Evolutionary conservation across 73 alveolate species (phyloP).

Genomic region (Effrenium voratum): DNA sequence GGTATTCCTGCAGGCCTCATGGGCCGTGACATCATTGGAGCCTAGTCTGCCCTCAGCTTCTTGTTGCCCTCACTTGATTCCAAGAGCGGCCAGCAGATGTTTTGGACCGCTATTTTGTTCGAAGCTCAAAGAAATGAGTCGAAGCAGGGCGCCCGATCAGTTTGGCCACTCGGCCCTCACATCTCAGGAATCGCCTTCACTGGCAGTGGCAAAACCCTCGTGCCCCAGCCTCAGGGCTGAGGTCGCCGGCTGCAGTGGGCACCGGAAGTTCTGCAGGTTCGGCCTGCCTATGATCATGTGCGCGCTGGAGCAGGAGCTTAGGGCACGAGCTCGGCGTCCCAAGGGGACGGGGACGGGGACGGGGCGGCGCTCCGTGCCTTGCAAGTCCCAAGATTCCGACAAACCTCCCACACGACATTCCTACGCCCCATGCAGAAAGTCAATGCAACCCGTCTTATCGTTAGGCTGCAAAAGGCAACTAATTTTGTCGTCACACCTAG

Average conservation of each 20-base stretch:
- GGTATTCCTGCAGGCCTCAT: constrained; percentile 96
- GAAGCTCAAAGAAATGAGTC: no score
- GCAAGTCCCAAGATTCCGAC: no score
- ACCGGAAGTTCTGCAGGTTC: constrained; percentile 21
- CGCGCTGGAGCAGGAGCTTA: constrained; percentile 89
- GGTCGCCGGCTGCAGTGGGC: neutral
- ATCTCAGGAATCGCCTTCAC: constrained; percentile 93
- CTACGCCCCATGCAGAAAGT: no score
- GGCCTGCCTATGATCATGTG: constrained; percentile 93
- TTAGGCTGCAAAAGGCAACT: neutral
- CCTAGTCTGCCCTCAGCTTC: neutral
- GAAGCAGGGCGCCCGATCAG: no score
- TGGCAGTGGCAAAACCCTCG: constrained; percentile 94
- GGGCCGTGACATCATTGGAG: constrained; percentile 94
- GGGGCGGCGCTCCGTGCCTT: neutral
- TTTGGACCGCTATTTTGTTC: no score
- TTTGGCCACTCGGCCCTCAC: no score
- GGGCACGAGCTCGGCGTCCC: constrained; percentile 17
- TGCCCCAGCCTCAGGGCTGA: neutral
- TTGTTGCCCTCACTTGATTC: neutral
- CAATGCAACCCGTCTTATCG: no score
- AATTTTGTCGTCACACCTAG: neutral
- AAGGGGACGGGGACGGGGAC: no score
- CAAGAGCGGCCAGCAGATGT: no score
- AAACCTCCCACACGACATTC: no score